Evolutionary conservation across 495 filamentous ascomycete species (phyloP).

Genomic region (Terfezia boudieri): DNA sequence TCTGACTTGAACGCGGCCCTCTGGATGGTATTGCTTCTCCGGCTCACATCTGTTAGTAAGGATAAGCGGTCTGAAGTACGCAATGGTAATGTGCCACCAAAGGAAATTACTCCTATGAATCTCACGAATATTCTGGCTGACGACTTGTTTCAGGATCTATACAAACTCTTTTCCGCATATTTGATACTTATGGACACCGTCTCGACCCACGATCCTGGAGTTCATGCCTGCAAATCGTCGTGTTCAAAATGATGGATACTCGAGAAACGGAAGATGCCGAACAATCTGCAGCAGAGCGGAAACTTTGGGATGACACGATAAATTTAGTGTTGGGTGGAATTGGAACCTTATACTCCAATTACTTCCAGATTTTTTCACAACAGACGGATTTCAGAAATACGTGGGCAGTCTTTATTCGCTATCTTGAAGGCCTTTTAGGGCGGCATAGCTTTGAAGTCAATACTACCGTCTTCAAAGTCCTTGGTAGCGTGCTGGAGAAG

Average conservation of each 20-base stretch:
- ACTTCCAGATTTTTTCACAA: conserved; percentile 18
- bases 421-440: conserved; percentile 37
- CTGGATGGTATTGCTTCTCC: conserved; percentile 66
- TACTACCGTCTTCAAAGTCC: conserved; percentile 44
- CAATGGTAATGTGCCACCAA: conserved; percentile 37
- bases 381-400: conserved; percentile 23
- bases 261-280: conserved; percentile 18
- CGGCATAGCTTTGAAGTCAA: conserved; percentile 43
- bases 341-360: conserved; percentile 19
- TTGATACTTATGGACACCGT: conserved; percentile 71
- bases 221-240: conserved; percentile 54
- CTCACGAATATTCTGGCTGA: background rate
- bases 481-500: conserved; percentile 42
- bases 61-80: conserved; percentile 67
- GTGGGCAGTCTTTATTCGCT: conserved; percentile 46
- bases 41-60: conserved; percentile 51
- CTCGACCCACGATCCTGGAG: conserved; percentile 62
- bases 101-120: background rate
- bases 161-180: conserved; percentile 74
- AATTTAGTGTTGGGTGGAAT: conserved; percentile 19
- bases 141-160: conserved; percentile 33
- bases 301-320: conserved; percentile 19
- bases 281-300: conserved; percentile 12
- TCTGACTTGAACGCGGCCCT: conserved; percentile 37
- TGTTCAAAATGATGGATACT: conserved; percentile 48